These are phyloP conservation scores for Cryphonectria radicalis DNA, from an alignment of 2,329 filamentous ascomycete species.

Conservation along the genomic window DNA sequence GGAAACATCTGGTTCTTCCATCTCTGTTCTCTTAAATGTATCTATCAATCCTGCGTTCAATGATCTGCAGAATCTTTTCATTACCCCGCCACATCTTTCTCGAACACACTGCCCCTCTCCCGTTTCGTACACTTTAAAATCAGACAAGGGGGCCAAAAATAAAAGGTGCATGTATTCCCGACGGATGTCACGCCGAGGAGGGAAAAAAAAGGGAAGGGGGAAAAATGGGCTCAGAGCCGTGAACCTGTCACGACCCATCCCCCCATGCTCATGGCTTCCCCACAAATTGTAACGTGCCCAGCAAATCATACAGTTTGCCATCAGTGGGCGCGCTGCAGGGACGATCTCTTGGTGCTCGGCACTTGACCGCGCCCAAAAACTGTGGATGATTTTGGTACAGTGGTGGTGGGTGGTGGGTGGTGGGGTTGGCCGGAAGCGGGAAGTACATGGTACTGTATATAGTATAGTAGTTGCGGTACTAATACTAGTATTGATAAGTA, in stretches of 20 bases:
- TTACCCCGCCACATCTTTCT: neutral
- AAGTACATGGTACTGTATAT: neutral
- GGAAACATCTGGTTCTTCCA: neutral
- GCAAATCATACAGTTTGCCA: slow-evolving; percentile 17
- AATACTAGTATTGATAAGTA: no score
- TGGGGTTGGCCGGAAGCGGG: slow-evolving; percentile 13
- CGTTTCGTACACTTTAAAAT: neutral
- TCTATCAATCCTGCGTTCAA: neutral
- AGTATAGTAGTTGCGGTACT: no score
- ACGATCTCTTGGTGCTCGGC: slow-evolving; percentile 27
- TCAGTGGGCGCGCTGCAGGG: slow-evolving; percentile 23
- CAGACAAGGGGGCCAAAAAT: neutral
- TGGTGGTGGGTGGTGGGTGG: neutral
- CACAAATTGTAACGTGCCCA: neutral
- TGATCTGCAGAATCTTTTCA: neutral
- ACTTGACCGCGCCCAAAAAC: slow-evolving; percentile 21
- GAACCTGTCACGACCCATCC: neutral
- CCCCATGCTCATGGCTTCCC: neutral
- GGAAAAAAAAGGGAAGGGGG: neutral
- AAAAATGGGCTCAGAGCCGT: neutral
- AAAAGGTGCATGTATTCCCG: neutral
- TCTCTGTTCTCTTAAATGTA: neutral
- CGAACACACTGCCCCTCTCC: neutral
- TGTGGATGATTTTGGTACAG: neutral
- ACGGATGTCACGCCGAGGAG: neutral